Percentiles rank a stretch among this genome's conserved stretches.
These are phyloP conservation scores for Hypoxylon intermedium DNA, from an alignment of 495 filamentous ascomycete species.

Conservation along the genomic window DNA sequence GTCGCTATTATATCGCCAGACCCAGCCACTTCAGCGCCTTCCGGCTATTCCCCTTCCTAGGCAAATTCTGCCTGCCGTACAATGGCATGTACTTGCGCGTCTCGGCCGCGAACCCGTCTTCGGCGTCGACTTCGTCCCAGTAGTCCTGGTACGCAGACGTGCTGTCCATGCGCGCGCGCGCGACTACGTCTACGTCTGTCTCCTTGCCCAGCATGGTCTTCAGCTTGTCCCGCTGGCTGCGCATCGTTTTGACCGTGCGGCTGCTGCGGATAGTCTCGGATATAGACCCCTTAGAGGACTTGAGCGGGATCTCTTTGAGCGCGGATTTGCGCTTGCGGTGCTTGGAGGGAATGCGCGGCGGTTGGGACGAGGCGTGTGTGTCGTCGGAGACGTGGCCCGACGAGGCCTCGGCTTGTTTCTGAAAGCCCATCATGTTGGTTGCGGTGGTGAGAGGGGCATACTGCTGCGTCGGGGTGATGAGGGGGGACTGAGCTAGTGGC, in stretches of 20 bases:
- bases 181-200: no score
- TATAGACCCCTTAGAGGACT: constrained; percentile 22
- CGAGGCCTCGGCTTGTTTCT: neutral
- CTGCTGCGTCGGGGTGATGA: constrained; percentile 17
- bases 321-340: neutral
- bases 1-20: constrained; percentile 24
- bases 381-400: no score
- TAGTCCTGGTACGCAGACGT: constrained; percentile 19
- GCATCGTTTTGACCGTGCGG: constrained; percentile 22
- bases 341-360: neutral
- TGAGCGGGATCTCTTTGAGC: neutral
- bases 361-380: neutral
- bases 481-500: constrained; percentile 21
- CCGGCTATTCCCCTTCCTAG: constrained; percentile 40
- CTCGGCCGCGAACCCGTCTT: constrained; percentile 36
- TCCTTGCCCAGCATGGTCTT: constrained; percentile 22
- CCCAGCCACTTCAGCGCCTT: constrained; percentile 50
- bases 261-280: constrained; percentile 19
- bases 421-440: constrained; percentile 11
- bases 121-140: constrained; percentile 38
- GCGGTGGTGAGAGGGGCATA: constrained; percentile 16
- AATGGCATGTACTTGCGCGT: constrained; percentile 48
- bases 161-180: neutral
- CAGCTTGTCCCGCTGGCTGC: constrained; percentile 33
- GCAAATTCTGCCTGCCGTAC: constrained; percentile 24